Evolutionary conservation across 2,329 filamentous ascomycete genomes (phyloP).

Genomic region (Arachnopeziza araneosa): DNA sequence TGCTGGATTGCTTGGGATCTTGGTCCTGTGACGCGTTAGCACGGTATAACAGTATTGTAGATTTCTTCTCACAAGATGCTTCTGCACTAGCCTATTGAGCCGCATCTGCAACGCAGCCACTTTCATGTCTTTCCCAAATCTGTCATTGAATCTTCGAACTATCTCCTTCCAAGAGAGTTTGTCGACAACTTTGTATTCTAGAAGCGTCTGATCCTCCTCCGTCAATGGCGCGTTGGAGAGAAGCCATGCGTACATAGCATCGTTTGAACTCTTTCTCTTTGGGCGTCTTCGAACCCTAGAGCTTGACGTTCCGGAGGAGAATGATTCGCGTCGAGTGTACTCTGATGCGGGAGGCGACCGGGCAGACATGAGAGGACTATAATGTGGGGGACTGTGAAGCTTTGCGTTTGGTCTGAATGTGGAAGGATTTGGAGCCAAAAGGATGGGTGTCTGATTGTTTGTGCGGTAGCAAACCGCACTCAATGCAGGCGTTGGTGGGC

Average conservation of each 20-base stretch:
- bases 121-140: neutral
- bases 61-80: neutral
- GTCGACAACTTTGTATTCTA: neutral
- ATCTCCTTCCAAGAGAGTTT: neutral
- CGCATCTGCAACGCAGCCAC: neutral
- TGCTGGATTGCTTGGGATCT: neutral
- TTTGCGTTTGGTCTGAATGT: neutral
- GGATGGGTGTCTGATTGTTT: neutral
- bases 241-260: neutral
- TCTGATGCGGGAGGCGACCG: neutral
- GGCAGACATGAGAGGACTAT: neutral
- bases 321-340: neutral
- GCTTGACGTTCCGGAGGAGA: neutral
- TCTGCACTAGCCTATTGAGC: neutral
- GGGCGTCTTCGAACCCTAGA: neutral
- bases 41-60: neutral
- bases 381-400: neutral
- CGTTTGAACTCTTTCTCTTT: neutral
- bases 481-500: neutral
- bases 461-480: neutral
- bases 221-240: neutral
- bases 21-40: neutral
- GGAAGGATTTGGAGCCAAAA: neutral
- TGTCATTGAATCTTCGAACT: neutral
- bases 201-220: neutral